Evolutionary conservation across 73 alveolate genomes (phyloP).

Genomic region (Stentor coeruleus): DNA sequence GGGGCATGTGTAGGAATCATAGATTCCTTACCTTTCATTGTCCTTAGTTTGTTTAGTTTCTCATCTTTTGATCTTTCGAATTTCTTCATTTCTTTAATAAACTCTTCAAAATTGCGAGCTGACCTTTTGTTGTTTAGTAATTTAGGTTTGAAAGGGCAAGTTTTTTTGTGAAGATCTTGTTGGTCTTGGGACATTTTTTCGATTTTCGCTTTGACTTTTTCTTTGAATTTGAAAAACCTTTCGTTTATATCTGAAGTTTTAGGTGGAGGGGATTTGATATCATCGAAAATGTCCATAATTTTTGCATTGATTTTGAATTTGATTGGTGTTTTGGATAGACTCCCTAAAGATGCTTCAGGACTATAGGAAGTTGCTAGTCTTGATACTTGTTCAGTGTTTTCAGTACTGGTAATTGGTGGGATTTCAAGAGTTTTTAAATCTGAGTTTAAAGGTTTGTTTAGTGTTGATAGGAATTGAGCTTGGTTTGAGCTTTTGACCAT

Average conservation of each 20-base stretch:
- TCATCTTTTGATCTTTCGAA: neutral
- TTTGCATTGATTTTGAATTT: neutral
- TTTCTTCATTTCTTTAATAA: neutral
- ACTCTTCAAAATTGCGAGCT: neutral
- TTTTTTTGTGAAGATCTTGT: neutral
- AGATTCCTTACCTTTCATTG: neutral
- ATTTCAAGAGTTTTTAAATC: neutral
- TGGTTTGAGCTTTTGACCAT: neutral
- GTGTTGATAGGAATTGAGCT: neutral
- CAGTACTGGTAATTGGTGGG: neutral
- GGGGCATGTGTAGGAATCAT: too few relatives aligned
- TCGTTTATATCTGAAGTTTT: neutral
- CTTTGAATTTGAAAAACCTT: neutral
- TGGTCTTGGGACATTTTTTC: constrained; percentile 1
- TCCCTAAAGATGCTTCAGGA: neutral
- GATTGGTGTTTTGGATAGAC: too few relatives aligned
- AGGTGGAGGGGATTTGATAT: neutral
- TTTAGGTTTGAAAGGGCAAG: neutral
- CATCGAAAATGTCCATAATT: neutral
- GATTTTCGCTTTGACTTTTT: neutral
- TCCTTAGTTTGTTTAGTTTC: neutral
- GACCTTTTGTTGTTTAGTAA: neutral
- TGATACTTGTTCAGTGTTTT: neutral
- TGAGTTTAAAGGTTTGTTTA: neutral
- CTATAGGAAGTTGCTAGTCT: neutral